These are phyloP conservation scores for Petunia hybrid DNA, from an alignment of 305 asterid species.

Conservation along the genomic window DNA sequence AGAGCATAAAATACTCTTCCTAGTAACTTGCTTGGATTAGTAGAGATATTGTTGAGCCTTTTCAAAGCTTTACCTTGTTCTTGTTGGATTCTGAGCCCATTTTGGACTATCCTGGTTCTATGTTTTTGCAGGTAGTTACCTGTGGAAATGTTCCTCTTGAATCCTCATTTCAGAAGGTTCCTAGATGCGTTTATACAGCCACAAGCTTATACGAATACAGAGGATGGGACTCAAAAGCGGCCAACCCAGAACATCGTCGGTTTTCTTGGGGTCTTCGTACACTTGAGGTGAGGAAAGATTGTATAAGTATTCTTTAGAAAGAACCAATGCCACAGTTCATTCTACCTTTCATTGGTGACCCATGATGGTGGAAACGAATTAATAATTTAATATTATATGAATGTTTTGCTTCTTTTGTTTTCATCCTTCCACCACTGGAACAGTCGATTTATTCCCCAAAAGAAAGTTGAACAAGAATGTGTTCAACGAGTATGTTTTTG, in stretches of 20 bases:
- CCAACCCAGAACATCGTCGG: neutral
- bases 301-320: neutral
- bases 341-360: neutral
- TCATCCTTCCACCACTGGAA: neutral
- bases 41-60: neutral
- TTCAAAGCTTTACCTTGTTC: neutral
- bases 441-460: neutral
- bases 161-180: slow-evolving; percentile 13
- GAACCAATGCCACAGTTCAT: slow-evolving; percentile 1
- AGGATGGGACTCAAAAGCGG: neutral
- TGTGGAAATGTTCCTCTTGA: slow-evolving; percentile 19
- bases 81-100: neutral
- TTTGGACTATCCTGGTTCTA: neutral
- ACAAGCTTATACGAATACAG: slow-evolving; percentile 9
- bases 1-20: neutral
- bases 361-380: slow-evolving; percentile 24
- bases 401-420: slow-evolving; percentile 17
- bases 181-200: slow-evolving; percentile 6
- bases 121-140: slow-evolving; percentile 6
- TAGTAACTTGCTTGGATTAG: slow-evolving; percentile 1
- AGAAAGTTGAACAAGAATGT: neutral
- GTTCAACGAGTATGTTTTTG: neutral
- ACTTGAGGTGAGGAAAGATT: slow-evolving; percentile 7
- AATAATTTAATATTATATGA: neutral
- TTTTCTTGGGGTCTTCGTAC: slow-evolving; percentile 13